Percentiles rank a stretch among this genome's conserved stretches.
Evolutionary conservation across 2,329 filamentous ascomycete species (phyloP).

Genomic region (Beauveria brongniartii): DNA sequence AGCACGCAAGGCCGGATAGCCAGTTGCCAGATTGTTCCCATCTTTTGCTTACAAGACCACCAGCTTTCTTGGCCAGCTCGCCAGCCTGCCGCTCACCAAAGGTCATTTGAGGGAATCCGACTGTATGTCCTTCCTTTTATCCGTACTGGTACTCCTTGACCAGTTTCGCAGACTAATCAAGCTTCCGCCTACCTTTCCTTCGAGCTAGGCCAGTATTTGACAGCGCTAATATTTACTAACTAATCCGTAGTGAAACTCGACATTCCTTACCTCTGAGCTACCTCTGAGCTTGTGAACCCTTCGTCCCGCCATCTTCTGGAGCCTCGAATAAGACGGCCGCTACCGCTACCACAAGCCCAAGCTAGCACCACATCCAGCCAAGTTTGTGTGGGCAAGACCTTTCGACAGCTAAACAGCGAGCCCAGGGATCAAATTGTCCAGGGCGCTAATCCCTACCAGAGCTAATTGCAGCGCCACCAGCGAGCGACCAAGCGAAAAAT

Average conservation of each 20-base stretch:
- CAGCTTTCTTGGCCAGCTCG: background rate
- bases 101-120: background rate
- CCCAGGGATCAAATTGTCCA: slow-evolving; percentile 2
- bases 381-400: slow-evolving; percentile 8
- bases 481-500: background rate
- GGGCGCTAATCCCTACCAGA: slow-evolving; percentile 9
- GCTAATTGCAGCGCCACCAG: slow-evolving; percentile 9
- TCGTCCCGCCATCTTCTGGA: background rate
- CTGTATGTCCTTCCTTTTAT: background rate
- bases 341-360: background rate
- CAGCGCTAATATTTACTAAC: background rate
- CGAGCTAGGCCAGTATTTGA: background rate
- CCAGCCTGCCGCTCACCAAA: background rate
- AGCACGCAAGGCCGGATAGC: background rate
- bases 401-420: slow-evolving; percentile 8
- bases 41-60: background rate
- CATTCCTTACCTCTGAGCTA: slow-evolving; percentile 8
- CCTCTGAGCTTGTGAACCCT: background rate
- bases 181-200: background rate
- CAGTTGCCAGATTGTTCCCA: background rate
- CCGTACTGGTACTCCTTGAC: background rate
- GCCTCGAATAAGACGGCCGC: background rate
- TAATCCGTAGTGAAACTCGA: background rate
- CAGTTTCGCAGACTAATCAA: background rate
- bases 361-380: slow-evolving; percentile 8